Evolutionary conservation across 2,329 filamentous ascomycete genomes (phyloP).

Genomic region (Ceratocystiopsis sp.): DNA sequence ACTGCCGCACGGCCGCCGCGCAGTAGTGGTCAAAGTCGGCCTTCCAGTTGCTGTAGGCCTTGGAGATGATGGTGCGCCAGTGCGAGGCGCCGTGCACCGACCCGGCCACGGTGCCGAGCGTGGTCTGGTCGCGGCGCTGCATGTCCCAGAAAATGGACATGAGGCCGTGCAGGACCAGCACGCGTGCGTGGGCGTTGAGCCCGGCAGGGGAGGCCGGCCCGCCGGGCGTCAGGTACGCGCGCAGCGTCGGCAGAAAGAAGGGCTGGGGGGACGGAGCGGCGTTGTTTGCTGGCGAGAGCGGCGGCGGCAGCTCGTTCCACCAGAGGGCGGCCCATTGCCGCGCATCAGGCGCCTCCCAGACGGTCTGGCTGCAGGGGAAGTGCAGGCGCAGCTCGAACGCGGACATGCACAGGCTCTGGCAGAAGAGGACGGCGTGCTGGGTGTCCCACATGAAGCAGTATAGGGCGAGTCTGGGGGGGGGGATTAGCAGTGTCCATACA

Average conservation of each 20-base stretch:
- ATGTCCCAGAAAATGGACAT: conserved; percentile 9
- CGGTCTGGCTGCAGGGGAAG: conserved; percentile 6
- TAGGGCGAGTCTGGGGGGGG: conserved; percentile 3
- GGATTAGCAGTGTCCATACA: too few relatives aligned
- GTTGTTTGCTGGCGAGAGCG: too few relatives aligned
- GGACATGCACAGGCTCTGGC: conserved; percentile 10
- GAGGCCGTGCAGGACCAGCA: conserved; percentile 9
- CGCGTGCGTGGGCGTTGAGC: conserved; percentile 1
- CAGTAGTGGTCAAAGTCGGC: conserved; percentile 6
- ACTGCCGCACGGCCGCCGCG: neutral
- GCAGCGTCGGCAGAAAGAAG: conserved; percentile 1
- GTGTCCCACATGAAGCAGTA: conserved; percentile 10
- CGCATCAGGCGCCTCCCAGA: conserved; percentile 7
- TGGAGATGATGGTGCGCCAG: conserved; percentile 4
- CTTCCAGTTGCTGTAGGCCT: conserved; percentile 6
- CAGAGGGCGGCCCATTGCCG: conserved; percentile 2
- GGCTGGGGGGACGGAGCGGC: neutral
- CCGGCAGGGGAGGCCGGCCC: neutral
- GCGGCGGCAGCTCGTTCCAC: neutral
- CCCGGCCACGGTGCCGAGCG: conserved; percentile 1
- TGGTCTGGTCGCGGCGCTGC: conserved; percentile 9
- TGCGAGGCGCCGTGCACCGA: neutral
- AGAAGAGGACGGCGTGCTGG: conserved; percentile 9
- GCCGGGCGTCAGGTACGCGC: neutral
- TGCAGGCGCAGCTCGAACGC: conserved; percentile 8